Base-by-base conservation (phyloP, 352 stramenopile genomes). In the Globisporangium cederbergense region DNA sequence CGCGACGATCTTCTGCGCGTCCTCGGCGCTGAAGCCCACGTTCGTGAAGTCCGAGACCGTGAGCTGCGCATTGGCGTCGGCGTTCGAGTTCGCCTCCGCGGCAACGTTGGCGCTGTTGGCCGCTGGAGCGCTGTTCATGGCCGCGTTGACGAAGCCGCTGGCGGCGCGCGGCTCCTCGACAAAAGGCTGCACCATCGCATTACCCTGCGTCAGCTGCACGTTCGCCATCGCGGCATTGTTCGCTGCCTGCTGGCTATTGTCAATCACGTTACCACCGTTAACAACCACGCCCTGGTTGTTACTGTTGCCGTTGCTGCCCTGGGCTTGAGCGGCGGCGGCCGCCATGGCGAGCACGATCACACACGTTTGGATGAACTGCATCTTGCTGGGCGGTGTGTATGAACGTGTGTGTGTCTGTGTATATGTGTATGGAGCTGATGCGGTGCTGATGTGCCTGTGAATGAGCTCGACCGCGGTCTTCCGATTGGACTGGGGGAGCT, bases 11-110 rank as follows among this genome's bases (percentile, higher is more conserved):
- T 43, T 22, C 47, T 59, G n/a, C 22, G 55, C 63, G 49, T 68
- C 63, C 14, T 60, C 63, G 11, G 55, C 57, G 32, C 36, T 64
- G 43, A 68, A 64, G 47, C 57, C 63, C 13, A 38, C 57, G 57
- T 68, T 68, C 47, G 64, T 56, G 42, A 68, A 68, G 49, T 68
- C 63, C 30, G 63, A 64, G 18, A 68, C 56, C 18, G 56, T 68
- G 2, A 60, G 47, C 40, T 59, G 38, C 34, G 22, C 20, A 28
- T n/a, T 40, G n/a, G 22, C 22, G 25, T n/a, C 43, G 5, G 14
- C 20, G 14, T 38, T 34, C 10, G 49, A n/a, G 4, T 28, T 28
- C 25, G 14, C 34, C 11, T 42, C 20, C 20, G 9, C 9, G 16
- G n/a, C 25, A 20, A 10, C 51, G 60, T 58, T 58, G 34, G 53